Evolutionary conservation across 2,329 filamentous ascomycete species (phyloP).

Genomic region (Torrubiella hemipterigena): DNA sequence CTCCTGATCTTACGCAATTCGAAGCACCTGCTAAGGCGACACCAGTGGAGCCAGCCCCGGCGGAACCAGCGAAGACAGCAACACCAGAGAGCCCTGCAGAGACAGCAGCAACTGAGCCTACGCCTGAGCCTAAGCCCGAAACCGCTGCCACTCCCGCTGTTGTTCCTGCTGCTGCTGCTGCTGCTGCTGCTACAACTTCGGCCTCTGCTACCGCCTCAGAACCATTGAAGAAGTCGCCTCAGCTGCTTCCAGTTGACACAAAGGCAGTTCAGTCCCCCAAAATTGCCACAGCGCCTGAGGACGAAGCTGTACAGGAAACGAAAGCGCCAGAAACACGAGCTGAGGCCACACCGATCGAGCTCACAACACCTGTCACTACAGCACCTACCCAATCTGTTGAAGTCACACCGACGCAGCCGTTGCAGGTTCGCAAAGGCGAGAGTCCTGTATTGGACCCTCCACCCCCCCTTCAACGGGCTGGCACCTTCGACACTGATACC

Average conservation of each 20-base stretch:
- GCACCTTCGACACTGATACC: constrained; percentile 34
- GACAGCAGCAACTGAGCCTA: background rate
- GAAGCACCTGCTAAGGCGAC: constrained; percentile 3
- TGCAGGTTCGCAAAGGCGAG: constrained; percentile 28
- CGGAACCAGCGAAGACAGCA: constrained; percentile 2
- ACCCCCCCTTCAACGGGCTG: constrained; percentile 24
- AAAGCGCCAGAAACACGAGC: background rate
- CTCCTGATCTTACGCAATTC: constrained; percentile 3
- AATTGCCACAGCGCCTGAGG: background rate
- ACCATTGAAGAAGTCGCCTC: too few species aligned
- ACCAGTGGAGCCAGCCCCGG: background rate
- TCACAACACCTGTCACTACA: background rate
- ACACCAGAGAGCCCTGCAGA: background rate
- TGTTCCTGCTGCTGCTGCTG: background rate
- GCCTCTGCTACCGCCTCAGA: too few species aligned
- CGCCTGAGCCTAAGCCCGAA: background rate
- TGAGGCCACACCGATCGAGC: background rate
- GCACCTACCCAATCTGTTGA: constrained; percentile 7
- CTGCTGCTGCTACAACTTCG: too few species aligned
- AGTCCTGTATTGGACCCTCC: constrained; percentile 22
- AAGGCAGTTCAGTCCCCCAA: background rate
- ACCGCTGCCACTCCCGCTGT: background rate
- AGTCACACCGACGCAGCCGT: constrained; percentile 30
- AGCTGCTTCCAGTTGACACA: too few species aligned
- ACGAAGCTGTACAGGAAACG: background rate